phyloP scores from a whole-genome alignment of 805 yeast genomes.

The Candida nemodendra region DNA sequence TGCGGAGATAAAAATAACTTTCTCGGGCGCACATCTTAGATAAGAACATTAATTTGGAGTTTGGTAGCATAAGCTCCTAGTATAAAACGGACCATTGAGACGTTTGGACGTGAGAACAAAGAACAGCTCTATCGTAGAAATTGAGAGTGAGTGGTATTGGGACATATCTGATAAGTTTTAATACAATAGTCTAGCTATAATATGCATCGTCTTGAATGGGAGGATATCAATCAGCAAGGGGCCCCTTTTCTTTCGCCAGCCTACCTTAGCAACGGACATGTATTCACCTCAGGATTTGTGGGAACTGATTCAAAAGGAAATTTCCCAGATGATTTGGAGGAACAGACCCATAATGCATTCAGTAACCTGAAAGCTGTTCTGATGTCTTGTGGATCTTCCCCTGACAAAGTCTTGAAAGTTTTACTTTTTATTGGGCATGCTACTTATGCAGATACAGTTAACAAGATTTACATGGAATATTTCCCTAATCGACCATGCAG shows the following conservation, averaged over 20 bases:
- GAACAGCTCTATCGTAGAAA: no score
- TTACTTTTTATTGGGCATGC: slow-evolving; percentile 46
- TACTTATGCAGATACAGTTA: slow-evolving; percentile 41
- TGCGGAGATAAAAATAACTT: no score
- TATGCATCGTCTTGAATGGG: slow-evolving; percentile 35
- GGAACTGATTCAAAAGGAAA: slow-evolving; percentile 37
- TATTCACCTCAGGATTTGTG: slow-evolving; percentile 48
- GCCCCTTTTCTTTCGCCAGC: slow-evolving; percentile 41
- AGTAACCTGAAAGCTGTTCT: slow-evolving; percentile 42
- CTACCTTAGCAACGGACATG: slow-evolving; percentile 38
- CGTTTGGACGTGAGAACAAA: no score
- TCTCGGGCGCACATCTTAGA: no score
- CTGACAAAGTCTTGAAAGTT: slow-evolving; percentile 48
- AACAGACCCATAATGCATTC: slow-evolving; percentile 48
- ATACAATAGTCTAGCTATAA: no score
- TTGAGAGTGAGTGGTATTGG: no score
- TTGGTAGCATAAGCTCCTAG: no score
- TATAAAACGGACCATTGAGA: no score
- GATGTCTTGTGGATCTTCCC: slow-evolving; percentile 43
- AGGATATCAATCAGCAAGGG: slow-evolving; percentile 30
- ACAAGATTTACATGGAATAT: slow-evolving; percentile 44
- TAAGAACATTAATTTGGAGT: no score
- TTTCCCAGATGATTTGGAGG: slow-evolving; percentile 38
- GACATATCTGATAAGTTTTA: no score
- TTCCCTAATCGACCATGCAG: slow-evolving; percentile 53